Base-by-base conservation (phyloP, 2,329 filamentous ascomycete genomes). In the Seiridium cupressi region DNA sequence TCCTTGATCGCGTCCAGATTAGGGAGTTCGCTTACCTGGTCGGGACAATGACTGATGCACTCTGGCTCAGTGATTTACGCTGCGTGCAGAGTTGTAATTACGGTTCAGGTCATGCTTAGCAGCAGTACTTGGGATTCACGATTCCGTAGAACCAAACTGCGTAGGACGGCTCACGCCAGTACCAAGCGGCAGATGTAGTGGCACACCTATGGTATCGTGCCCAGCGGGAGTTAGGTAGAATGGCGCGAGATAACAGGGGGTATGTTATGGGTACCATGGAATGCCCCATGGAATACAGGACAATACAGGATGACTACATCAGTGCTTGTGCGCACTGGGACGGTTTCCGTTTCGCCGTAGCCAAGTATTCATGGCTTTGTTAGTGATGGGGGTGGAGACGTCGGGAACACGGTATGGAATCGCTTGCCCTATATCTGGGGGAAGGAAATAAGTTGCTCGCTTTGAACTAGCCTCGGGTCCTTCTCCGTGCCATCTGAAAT, bases 11-110 rank as follows among this genome's bases (percentile, higher is more conserved):
- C 18, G 32, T 35, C 44, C 13, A 1, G 54, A 26, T 47, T 11
- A 46, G 54, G 42, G 44, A 55, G 18, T 57, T 57, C 54, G 42
- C 42, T 57, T 57, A n/a, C 44, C 42, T 35, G 31, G 42, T n/a
- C 54, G 13, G 44, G 42, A 36, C 9, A 32, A 49, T 26, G 47
- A 34, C 5, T 31, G 4, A 6, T 53, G n/a, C 44, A 26, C 11
- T 10, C 5, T 36, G n/a, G 3, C n/a, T 44, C 26, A n/a, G 32
- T 32, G 10, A 7, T 34, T 57, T 13, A 26, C 54, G 34, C 35
- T 47, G 38, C 42, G 13, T 3, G 31, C 42, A 47, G n/a, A 13
- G 26, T 51, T 35, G 32, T 31, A 36, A 35, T 51, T 51, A 31
- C 49, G 11, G 32, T 31, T 32, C 18, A 34, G 49, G 3, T 32